phyloP scores from a whole-genome alignment of 2,329 filamentous ascomycete species.

The Calonectria henricotiae region DNA sequence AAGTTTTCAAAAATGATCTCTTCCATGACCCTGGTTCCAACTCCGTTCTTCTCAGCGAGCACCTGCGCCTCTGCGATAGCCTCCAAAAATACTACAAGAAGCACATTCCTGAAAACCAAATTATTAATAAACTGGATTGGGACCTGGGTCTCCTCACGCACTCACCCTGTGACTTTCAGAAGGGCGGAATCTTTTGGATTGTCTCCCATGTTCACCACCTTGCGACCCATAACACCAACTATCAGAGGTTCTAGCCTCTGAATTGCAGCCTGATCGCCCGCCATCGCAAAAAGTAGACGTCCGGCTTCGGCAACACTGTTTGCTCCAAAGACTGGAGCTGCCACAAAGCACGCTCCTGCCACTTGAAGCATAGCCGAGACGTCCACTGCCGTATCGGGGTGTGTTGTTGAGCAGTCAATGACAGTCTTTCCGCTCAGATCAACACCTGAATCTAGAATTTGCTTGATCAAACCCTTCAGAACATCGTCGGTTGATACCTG shows the following conservation, averaged over 20 bases:
- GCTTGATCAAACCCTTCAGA: neutral
- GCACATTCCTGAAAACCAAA: neutral
- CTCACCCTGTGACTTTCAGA: constrained; percentile 12
- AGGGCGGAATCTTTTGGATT: constrained; percentile 12
- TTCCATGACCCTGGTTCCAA: constrained; percentile 11
- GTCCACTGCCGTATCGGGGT: constrained; percentile 7
- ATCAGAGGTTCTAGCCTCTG: constrained; percentile 12
- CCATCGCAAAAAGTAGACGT: constrained; percentile 8
- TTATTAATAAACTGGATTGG: neutral
- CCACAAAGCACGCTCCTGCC: neutral
- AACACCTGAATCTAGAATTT: constrained; percentile 1
- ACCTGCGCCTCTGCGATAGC: constrained; percentile 8
- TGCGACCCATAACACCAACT: neutral
- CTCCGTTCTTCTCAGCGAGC: constrained; percentile 3
- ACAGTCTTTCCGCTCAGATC: neutral
- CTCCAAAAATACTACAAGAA: constrained; percentile 1
- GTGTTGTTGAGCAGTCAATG: constrained; percentile 15
- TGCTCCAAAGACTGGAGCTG: neutral
- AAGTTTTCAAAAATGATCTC: constrained; percentile 18
- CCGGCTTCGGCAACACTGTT: constrained; percentile 13
- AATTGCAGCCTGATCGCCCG: neutral
- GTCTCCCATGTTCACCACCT: constrained; percentile 11
- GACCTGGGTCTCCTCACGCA: accelerated
- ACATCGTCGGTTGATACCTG: constrained; percentile 13
- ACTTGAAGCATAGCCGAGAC: neutral